Percentiles rank a stretch among this genome's conserved stretches.
These are phyloP conservation scores for Alisma plantagoaquatica DNA, from an alignment of 106 monocot genomes.

Conservation along the genomic window DNA sequence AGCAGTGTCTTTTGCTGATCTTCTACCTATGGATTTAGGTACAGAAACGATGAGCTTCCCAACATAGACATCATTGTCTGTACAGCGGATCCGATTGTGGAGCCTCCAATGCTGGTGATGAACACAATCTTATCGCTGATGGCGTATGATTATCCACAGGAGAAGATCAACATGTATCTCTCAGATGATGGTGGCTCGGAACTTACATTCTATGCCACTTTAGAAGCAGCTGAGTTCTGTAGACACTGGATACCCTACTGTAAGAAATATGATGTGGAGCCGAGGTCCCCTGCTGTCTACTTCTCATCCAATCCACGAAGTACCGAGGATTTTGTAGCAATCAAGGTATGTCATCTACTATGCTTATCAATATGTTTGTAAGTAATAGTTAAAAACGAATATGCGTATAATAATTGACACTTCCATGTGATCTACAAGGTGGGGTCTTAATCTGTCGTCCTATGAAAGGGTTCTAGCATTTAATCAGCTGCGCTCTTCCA, in stretches of 20 bases:
- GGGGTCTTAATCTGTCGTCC: too few species aligned
- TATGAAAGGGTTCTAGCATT: too few species aligned
- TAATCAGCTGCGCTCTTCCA: too few species aligned
- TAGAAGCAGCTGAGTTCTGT: slow-evolving; percentile 3
- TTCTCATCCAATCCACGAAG: not conserved
- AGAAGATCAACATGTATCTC: slow-evolving; percentile 9
- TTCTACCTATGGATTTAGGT: not conserved
- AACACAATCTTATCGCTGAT: slow-evolving; percentile 9
- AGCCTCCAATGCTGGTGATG: slow-evolving; percentile 10
- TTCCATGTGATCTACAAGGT: too few species aligned
- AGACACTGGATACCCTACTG: slow-evolving; percentile 16
- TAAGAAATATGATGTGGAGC: slow-evolving; percentile 4
- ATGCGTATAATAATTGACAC: too few species aligned
- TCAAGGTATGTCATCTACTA: slow-evolving; percentile 2
- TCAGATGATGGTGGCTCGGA: slow-evolving; percentile 15
- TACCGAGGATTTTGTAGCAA: not conserved
- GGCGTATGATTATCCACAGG: slow-evolving; percentile 10
- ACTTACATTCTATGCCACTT: slow-evolving; percentile 11
- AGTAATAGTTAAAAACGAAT: too few species aligned
- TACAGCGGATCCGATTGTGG: slow-evolving; percentile 4
- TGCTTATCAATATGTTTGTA: slow-evolving; percentile 1
- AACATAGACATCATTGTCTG: slow-evolving; percentile 7
- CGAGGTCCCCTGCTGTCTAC: slow-evolving; percentile 9
- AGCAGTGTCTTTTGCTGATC: not conserved
- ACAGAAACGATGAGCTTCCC: slow-evolving; percentile 5